These are phyloP conservation scores for Eragrostis tef DNA, from an alignment of 202 grass and related monocot species.

Conservation along the genomic window DNA sequence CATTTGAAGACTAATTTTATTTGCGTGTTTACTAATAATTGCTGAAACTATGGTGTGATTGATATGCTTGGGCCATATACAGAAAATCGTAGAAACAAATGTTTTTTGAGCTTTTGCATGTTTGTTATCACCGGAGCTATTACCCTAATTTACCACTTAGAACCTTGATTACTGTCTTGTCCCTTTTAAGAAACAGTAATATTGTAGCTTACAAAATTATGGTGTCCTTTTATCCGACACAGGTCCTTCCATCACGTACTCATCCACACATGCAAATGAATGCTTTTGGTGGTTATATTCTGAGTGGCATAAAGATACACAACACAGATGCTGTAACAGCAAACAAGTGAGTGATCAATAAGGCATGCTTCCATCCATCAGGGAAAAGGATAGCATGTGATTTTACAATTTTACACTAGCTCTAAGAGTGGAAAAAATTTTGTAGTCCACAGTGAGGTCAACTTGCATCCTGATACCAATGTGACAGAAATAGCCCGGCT, in stretches of 20 bases:
- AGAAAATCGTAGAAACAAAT: not conserved
- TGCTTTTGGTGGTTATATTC: slow-evolving; percentile 85
- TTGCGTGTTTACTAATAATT: not conserved
- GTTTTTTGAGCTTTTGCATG: not conserved
- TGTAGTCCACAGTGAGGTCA: slow-evolving; percentile 10
- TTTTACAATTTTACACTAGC: not conserved
- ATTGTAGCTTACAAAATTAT: not conserved
- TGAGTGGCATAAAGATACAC: slow-evolving; percentile 75
- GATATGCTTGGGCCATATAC: not conserved
- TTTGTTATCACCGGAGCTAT: not conserved
- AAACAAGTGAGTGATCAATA: slow-evolving; percentile 20
- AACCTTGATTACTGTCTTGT: not conserved
- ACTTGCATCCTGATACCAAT: not conserved
- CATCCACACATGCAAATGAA: slow-evolving; percentile 97
- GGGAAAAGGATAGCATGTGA: not conserved
- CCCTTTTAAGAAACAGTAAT: not conserved
- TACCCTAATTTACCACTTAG: not conserved
- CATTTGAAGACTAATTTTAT: not conserved
- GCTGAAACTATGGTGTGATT: not conserved
- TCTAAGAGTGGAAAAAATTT: slow-evolving; percentile 11
- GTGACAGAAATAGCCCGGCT: not conserved
- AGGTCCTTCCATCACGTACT: slow-evolving; percentile 86
- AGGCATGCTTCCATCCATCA: not conserved
- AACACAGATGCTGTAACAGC: slow-evolving; percentile 3
- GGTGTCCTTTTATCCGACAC: not conserved